A percentile compares a stretch with the other conserved stretches of the same genome.
These are phyloP conservation scores for Trypanosoma grayi DNA, from an alignment of 208 protist genomes.

Conservation along the genomic window DNA sequence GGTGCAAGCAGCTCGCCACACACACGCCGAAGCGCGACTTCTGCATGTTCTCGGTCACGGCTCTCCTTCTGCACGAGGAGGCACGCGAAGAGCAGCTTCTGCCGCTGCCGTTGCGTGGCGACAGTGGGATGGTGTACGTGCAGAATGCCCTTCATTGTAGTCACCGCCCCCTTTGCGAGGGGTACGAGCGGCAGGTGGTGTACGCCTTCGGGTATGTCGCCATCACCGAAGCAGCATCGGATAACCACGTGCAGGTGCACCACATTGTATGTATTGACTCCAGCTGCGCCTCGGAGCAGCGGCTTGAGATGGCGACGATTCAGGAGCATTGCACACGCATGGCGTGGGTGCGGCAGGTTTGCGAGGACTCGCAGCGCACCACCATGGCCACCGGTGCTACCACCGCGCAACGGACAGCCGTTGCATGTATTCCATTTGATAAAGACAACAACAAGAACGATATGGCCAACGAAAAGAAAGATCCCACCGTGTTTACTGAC, in stretches of 20 bases:
- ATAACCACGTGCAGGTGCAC: slow-evolving; percentile 7
- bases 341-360: slow-evolving; percentile 15
- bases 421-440: neutral
- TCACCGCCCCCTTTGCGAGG: slow-evolving; percentile 3
- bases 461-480: neutral
- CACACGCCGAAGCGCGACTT: slow-evolving; percentile 7
- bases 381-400: too few species aligned
- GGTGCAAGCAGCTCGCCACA: neutral
- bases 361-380: slow-evolving; percentile 1
- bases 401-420: neutral
- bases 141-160: slow-evolving; percentile 17
- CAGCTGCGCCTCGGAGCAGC: neutral
- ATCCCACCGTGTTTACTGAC: slow-evolving; percentile 3
- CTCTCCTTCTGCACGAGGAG: slow-evolving; percentile 8
- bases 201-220: slow-evolving; percentile 27
- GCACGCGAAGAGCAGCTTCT: neutral
- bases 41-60: slow-evolving; percentile 2
- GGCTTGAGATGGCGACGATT: slow-evolving; percentile 2
- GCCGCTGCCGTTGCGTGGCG: neutral
- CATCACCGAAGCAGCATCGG: neutral
- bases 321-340: slow-evolving; percentile 20
- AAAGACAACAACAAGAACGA: neutral
- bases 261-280: slow-evolving; percentile 22
- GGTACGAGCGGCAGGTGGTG: slow-evolving; percentile 21
- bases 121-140: slow-evolving; percentile 2